Conservation (phyloP, 169 alveolate species). For the Plasmodium knowlesi region DNA sequence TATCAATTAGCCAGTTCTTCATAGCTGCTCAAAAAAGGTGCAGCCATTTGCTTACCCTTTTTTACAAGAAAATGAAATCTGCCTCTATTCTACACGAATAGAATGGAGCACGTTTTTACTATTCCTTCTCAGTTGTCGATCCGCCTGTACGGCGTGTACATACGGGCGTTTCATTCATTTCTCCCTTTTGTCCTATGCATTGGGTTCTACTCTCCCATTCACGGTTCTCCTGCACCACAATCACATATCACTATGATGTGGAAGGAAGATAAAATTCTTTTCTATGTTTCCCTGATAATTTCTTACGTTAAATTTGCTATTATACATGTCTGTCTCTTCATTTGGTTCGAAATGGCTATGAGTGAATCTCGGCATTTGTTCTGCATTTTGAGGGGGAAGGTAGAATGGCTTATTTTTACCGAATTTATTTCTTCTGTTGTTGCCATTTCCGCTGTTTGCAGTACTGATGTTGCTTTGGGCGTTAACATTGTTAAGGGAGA, state of each 20-base stretch:
- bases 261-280: conserved; percentile 15
- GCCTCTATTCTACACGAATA: not conserved
- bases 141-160: not conserved
- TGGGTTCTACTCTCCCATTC: not conserved
- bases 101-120: not conserved
- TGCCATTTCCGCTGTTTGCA: conserved; percentile 3
- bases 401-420: conserved; percentile 28
- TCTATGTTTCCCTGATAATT: conserved; percentile 12
- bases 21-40: not conserved
- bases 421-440: conserved; percentile 21
- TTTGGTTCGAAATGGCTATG: conserved; percentile 43
- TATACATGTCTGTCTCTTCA: conserved; percentile 43
- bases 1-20: not conserved
- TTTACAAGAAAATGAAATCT: not conserved
- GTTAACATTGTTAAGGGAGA: conserved; percentile 1
- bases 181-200: not conserved
- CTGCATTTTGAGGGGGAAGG: conserved; percentile 31
- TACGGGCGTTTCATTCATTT: not conserved
- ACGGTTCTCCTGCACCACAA: not conserved
- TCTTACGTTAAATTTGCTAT: conserved; percentile 35
- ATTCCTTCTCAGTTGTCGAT: not conserved
- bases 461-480: not conserved
- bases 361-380: not conserved
- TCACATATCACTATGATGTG: conserved; percentile 40
- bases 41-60: not conserved